Evolutionary conservation across 2,329 filamentous ascomycete genomes (phyloP).

Genomic region (Scedosporium dehoogii): DNA sequence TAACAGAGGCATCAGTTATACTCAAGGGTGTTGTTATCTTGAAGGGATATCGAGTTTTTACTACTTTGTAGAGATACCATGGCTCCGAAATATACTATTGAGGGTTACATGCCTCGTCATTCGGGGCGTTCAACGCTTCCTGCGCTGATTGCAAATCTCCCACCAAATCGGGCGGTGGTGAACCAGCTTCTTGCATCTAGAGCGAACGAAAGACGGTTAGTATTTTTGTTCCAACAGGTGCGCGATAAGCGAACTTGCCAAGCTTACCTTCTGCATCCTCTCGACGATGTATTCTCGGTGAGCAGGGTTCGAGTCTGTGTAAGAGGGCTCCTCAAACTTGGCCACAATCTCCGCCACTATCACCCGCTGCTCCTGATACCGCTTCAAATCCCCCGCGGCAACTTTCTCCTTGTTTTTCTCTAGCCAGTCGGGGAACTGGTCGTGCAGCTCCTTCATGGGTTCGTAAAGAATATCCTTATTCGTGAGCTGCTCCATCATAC

Average conservation of each 20-base stretch:
- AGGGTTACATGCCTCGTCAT: conserved; percentile 49
- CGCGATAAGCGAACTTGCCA: conserved; percentile 1
- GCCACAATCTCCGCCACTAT: conserved; percentile 78
- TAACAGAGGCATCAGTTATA: neutral
- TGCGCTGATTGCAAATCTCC: conserved; percentile 81
- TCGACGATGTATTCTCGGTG: conserved; percentile 93
- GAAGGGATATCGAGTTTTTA: neutral
- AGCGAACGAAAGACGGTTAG: neutral
- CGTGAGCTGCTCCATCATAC: conserved; percentile 98
- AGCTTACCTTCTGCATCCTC: conserved; percentile 85
- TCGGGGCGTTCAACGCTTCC: conserved; percentile 52
- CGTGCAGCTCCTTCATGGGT: conserved; percentile 93
- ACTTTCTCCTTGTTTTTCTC: conserved; percentile 61
- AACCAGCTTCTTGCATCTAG: conserved; percentile 94
- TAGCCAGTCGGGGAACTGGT: conserved; percentile 88
- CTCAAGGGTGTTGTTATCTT: neutral
- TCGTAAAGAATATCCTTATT: conserved; percentile 98
- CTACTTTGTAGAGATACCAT: neutral
- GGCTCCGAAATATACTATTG: conserved; percentile 32
- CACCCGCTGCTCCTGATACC: conserved; percentile 71
- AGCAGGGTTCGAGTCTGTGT: conserved; percentile 69
- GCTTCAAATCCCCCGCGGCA: conserved; percentile 60
- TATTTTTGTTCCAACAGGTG: no score
- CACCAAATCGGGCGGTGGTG: conserved; percentile 81
- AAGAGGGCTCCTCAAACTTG: conserved; percentile 76